Conservation (phyloP, 257 asterid species). For the Jaltomata sinuosa region DNA sequence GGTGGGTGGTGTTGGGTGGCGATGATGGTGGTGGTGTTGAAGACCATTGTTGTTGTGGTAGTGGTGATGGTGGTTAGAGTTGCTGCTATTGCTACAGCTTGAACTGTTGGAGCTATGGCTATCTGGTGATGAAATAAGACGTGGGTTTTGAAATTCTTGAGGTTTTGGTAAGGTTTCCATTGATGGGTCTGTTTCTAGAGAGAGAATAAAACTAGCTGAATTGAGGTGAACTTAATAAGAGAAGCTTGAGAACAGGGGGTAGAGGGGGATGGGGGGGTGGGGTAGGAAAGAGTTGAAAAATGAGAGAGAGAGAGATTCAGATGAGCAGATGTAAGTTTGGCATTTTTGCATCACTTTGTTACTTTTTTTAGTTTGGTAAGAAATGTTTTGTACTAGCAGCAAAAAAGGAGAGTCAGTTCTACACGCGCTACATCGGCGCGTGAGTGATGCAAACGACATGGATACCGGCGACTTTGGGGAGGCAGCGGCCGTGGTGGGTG, state of each 20-base stretch:
- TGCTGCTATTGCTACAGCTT: constrained; percentile 25
- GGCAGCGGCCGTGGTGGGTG: neutral
- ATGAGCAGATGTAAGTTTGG: constrained; percentile 15
- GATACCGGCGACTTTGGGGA: neutral
- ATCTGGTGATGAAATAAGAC: constrained; percentile 28
- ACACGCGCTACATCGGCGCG: neutral
- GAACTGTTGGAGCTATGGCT: constrained; percentile 33
- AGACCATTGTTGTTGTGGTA: constrained; percentile 7
- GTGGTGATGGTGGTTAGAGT: constrained; percentile 10
- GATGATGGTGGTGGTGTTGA: constrained; percentile 14
- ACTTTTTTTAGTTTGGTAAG: constrained; percentile 37
- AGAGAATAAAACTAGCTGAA: neutral
- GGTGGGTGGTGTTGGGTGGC: constrained; percentile 5
- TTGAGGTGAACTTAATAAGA: neutral
- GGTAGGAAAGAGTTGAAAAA: constrained; percentile 8
- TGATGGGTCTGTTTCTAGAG: constrained; percentile 10
- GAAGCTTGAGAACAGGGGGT: neutral
- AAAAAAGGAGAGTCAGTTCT: neutral
- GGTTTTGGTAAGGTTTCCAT: constrained; percentile 43
- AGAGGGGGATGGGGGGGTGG: neutral
- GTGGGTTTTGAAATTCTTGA: constrained; percentile 28
- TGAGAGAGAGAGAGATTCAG: neutral
- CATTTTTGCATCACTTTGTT: constrained; percentile 24
- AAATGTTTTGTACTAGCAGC: constrained; percentile 25
- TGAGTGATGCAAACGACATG: fast-evolving